phyloP scores from a whole-genome alignment of 768 basidiomycete genomes.

The Lactifluus subvellereus region DNA sequence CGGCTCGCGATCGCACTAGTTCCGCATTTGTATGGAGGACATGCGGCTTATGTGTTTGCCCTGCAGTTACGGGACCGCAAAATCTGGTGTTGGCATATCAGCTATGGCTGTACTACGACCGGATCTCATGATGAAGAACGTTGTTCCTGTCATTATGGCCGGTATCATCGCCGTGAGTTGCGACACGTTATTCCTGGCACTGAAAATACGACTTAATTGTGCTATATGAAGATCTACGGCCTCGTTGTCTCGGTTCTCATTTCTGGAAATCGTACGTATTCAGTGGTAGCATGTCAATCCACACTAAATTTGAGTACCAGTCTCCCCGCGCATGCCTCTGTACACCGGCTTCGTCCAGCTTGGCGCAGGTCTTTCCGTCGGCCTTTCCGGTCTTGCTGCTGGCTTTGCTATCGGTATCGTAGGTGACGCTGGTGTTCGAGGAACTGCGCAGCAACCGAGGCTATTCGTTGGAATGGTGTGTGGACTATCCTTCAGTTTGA shows the following conservation, averaged over 20 bases:
- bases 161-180: conserved; percentile 99
- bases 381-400: conserved; percentile 92
- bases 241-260: conserved; percentile 98
- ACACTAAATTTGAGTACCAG: conserved; percentile 3
- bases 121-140: conserved; percentile 82
- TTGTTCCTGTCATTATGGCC: conserved; percentile 96
- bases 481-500: not conserved
- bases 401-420: conserved; percentile 99
- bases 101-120: conserved; percentile 94
- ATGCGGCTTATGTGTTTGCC: not conserved
- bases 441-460: conserved; percentile 93
- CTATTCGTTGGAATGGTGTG: conserved; percentile 89
- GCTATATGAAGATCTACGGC: conserved; percentile 84
- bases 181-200: conserved; percentile 58
- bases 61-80: conserved; percentile 93
- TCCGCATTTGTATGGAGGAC: not conserved
- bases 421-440: conserved; percentile 97
- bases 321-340: conserved; percentile 40
- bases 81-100: conserved; percentile 95
- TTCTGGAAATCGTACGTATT: conserved; percentile 70
- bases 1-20: not conserved
- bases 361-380: conserved; percentile 88
- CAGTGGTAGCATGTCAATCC: conserved; percentile 22
- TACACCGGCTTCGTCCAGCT: conserved; percentile 92
- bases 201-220: not conserved